Base-by-base conservation (phyloP, 1,139 yeast species). In the Yamadazyma conglobata region DNA sequence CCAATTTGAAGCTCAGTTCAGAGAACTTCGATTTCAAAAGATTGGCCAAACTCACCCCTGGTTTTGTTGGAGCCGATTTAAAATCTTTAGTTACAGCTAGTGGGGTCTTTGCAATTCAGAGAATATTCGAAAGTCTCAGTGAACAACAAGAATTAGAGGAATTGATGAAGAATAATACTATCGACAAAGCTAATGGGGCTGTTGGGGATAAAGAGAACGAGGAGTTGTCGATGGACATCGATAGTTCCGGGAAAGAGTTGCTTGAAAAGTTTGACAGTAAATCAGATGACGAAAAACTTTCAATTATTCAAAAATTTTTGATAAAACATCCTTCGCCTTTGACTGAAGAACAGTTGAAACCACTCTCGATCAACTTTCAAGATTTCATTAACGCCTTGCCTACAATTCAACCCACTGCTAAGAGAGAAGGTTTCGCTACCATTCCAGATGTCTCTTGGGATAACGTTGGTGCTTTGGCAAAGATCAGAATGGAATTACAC, bases 401-500 rank as follows among this genome's bases (percentile, higher is more conserved):
- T 1, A 79, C 91, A 0, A 84, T 91, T 22, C 98, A 93, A 59
- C 99, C 99, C 10, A 87, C 96, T 0, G 95, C 96, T 2, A 91
- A 89, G 53, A 79, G 99, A 55, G 99, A 91, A 65, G 98, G 98
- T 1, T 93, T 91, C 60, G 96, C 99, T 1, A 93, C 98, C 0
- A 95, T 93, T 8, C 99, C 99, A 0, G 97, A 91, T 55, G 96
- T 91, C 3, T 79, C 95, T 6, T 91, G 98, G 98, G 74, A 79
- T 6, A 86, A 82, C 52, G 95, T 91, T 21, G 99, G 99, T 37
- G 98, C 98, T 0, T 67, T 91, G 40, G 60, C 74, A 11, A 71
- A 74, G 10, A 80, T 88, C 20, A 71, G 98, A 44, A 81, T 86
- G 56, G 98, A 93, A 55, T 64, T 91, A 19, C 96, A 91, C 52